Base-by-base conservation (phyloP, 1,284 basidiomycete genomes). In the Fomitopsis betulina region DNA sequence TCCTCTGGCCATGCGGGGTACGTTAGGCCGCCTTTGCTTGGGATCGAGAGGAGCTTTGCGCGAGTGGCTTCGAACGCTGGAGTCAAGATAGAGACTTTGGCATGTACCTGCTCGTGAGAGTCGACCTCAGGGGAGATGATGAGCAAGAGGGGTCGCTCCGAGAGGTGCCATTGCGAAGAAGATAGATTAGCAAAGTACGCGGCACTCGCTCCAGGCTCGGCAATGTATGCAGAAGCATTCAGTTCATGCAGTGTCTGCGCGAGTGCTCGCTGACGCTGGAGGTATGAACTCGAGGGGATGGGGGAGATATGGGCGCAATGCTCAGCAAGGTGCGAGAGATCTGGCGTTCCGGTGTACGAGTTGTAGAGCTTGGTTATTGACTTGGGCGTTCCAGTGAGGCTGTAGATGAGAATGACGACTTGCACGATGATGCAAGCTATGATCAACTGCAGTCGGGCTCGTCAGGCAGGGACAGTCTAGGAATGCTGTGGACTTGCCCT, bases 1-100 rank as follows among this genome's bases (percentile, higher is more conserved):
- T 87, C 83, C 70, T 95, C 93, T 10, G 82, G 76, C 92, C 93
- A 95, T 57, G 84, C 76, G 5, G 86, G 74, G 67, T 81, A 94
- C 4, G 72, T 69, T 30, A 86, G 73, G 0, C 70, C 64, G 1
- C 70, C 62, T 10, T 67, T 70, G 9, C 74, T 73, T 0, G 85
- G 84, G 21, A 94, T 70, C 2, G 75, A 68, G 9, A 91, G 75
- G 35, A 79, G 65, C 64, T 78, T 83, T 0, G 92, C 91, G 42
- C 93, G 82, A 0, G 84, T 80, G 12, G 80, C 78, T 71, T 95
- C 93, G 61, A 95, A 95, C 52, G 79, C 75, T 0, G 93, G 92
- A 0, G 91, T 89, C 53, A 95, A 73, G 40, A 94, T 69, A 0
- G 79, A 79, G 38, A 93, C 67, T 30, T 77, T 73, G 38, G 79